phyloP scores from a whole-genome alignment of 179 eudicot species.

The Gypsophila paniculata region DNA sequence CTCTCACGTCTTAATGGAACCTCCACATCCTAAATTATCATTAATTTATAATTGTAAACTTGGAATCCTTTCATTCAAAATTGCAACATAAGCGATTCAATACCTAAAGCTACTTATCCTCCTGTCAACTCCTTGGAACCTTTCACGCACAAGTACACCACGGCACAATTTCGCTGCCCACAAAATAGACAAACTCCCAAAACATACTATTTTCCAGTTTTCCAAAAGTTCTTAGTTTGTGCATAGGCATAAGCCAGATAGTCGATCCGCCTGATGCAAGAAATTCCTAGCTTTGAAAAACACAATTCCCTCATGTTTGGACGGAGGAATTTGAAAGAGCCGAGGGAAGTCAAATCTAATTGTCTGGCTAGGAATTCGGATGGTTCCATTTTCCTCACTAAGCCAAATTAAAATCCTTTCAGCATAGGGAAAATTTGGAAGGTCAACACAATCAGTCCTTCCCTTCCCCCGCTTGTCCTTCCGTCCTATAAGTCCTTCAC shows the following conservation, averaged over 20 bases:
- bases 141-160: not conserved
- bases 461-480: no score
- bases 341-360: no score
- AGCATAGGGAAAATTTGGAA: no score
- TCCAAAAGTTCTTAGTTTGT: no score
- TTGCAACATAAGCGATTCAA: not conserved
- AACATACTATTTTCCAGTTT: not conserved
- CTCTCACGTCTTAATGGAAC: not conserved
- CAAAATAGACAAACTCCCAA: not conserved
- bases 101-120: not conserved
- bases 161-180: not conserved
- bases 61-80: not conserved
- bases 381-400: no score
- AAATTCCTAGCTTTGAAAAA: not conserved
- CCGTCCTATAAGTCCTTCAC: no score
- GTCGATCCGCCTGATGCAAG: not conserved
- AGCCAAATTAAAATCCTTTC: no score
- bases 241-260: not conserved
- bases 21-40: not conserved
- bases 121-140: not conserved
- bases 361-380: no score
- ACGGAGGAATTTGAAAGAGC: no score
- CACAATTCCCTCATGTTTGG: no score
- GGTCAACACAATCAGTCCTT: no score
- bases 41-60: not conserved